Evolutionary conservation across 306 rosid species (phyloP).

Genomic region (Vicia sativa): DNA sequence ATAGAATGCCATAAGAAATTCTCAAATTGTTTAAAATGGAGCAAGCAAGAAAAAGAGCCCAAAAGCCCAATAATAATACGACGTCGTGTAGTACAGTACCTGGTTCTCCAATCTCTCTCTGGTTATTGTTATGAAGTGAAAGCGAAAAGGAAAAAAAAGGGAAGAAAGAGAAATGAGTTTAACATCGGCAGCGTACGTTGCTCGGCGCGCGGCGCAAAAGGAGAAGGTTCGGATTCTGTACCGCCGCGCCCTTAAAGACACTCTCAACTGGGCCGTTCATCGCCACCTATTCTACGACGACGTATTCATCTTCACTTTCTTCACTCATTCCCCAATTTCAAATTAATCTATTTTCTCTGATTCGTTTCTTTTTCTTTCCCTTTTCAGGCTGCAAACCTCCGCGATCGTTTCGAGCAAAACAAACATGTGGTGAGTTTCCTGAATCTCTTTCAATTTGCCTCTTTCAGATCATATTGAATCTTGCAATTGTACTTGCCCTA

Average conservation of each 20-base stretch:
- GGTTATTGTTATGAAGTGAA: background rate
- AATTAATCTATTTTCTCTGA: background rate
- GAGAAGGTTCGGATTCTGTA: conserved; percentile 96
- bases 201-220: conserved; percentile 93
- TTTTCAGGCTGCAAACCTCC: conserved; percentile 79
- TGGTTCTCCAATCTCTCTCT: background rate
- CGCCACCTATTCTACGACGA: conserved; percentile 94
- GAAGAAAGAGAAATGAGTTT: conserved; percentile 48
- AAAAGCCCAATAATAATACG: background rate
- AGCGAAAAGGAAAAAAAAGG: background rate
- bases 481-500: background rate
- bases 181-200: conserved; percentile 51
- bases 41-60: background rate
- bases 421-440: conserved; percentile 69
- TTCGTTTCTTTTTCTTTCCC: background rate
- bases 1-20: no score
- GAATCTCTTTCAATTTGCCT: background rate
- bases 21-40: no score
- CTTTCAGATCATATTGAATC: background rate
- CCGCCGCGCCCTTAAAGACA: conserved; percentile 86
- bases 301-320: conserved; percentile 39
- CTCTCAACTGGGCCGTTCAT: conserved; percentile 98
- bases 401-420: conserved; percentile 82
- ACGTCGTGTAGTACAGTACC: background rate
- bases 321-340: background rate